These are phyloP conservation scores for Penicillium pancosmium DNA, from an alignment of 495 filamentous ascomycete genomes.

Conservation along the genomic window DNA sequence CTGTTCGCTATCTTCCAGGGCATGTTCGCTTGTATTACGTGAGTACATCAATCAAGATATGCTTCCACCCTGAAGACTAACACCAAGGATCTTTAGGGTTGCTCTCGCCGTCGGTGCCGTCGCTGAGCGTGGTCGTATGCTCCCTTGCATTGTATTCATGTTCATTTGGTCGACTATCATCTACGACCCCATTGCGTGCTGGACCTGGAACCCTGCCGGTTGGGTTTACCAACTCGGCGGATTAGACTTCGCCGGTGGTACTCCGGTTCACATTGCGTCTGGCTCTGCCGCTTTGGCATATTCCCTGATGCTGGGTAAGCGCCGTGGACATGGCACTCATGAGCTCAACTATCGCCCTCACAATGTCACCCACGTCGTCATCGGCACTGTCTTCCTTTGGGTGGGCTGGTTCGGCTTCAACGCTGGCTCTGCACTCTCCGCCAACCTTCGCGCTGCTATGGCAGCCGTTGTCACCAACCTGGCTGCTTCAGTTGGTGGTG, in stretches of 20 bases:
- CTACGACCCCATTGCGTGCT: constrained; percentile 95
- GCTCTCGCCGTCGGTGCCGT: constrained; percentile 91
- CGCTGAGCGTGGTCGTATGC: constrained; percentile 92
- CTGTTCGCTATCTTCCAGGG: constrained; percentile 94
- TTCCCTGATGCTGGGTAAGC: constrained; percentile 81
- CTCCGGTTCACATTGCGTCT: constrained; percentile 93
- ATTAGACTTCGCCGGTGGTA: constrained; percentile 94
- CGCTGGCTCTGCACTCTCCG: constrained; percentile 85
- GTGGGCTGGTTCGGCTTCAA: constrained; percentile 99
- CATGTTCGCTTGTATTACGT: constrained; percentile 97
- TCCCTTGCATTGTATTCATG: constrained; percentile 93
- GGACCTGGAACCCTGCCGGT: constrained; percentile 92
- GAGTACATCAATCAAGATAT: constrained; percentile 37
- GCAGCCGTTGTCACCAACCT: constrained; percentile 61
- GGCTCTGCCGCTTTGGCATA: constrained; percentile 89
- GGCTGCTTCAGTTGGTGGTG: constrained; percentile 70
- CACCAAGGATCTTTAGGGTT: constrained; percentile 53
- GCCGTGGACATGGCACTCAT: constrained; percentile 80
- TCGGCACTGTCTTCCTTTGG: constrained; percentile 98
- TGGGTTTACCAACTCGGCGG: constrained; percentile 86
- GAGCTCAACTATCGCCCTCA: constrained; percentile 96
- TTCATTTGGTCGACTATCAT: constrained; percentile 95
- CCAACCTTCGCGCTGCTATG: constrained; percentile 78
- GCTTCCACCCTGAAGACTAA: constrained; percentile 6
- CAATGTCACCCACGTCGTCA: constrained; percentile 95